Evolutionary conservation across 225 moss, liverwort and hornwort species (phyloP).

Genomic region (Sphagnum tenellum): DNA sequence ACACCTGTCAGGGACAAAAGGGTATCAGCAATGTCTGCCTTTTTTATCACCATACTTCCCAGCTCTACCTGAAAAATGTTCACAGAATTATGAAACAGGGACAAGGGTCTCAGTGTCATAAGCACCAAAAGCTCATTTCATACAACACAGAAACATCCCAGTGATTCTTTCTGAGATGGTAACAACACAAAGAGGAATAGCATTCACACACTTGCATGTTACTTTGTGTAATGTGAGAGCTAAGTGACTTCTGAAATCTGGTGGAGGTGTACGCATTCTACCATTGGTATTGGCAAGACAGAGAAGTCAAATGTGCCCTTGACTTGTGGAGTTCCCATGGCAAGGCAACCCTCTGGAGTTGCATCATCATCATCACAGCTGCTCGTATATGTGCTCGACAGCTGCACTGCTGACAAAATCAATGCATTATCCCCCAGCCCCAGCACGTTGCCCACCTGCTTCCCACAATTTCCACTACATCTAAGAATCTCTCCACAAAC

Average conservation of each 20-base stretch:
- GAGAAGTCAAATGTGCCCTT: conserved; percentile 41
- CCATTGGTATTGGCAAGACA: conserved; percentile 43
- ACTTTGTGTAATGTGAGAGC: too few species aligned
- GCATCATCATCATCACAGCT: conserved; percentile 40
- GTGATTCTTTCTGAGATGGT: too few species aligned
- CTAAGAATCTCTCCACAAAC: too few species aligned
- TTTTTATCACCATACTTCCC: too few species aligned
- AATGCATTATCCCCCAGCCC: conserved; percentile 52
- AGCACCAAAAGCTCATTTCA: not conserved
- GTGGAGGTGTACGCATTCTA: conserved; percentile 1
- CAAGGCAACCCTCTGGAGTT: conserved; percentile 48
- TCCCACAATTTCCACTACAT: too few species aligned
- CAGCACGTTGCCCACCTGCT: conserved; percentile 56
- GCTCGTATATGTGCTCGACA: conserved; percentile 42
- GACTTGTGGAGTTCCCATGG: conserved; percentile 25
- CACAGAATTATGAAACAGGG: not conserved
- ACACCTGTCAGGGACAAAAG: too few species aligned
- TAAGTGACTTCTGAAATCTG: too few species aligned
- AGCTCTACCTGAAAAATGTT: not conserved
- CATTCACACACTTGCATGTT: too few species aligned
- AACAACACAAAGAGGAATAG: too few species aligned
- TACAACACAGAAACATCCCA: not conserved
- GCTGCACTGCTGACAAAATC: conserved; percentile 54
- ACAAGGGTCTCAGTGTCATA: not conserved
- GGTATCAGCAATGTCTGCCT: too few species aligned